A percentile compares a stretch with the other conserved stretches of the same genome.
Conservation (phyloP, 2,329 filamentous ascomycete species). For the Botrytis squamosa region DNA sequence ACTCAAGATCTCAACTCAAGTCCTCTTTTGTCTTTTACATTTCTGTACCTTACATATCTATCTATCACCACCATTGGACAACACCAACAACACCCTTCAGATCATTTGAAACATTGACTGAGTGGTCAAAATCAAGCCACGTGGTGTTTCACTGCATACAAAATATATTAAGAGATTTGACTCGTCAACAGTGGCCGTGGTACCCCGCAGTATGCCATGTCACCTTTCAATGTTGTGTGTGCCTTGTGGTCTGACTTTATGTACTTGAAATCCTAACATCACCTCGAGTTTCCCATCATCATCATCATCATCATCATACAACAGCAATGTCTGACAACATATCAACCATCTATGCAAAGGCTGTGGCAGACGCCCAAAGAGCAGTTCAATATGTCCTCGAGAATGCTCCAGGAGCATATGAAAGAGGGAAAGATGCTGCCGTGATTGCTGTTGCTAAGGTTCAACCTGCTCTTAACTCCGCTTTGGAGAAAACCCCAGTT, state of each 20-base stretch:
- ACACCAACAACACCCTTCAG: background rate
- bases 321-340: background rate
- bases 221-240: background rate
- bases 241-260: background rate
- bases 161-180: background rate
- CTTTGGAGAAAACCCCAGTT: slow-evolving; percentile 4
- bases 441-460: background rate
- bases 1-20: background rate
- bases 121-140: slow-evolving; percentile 5
- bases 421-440: slow-evolving; percentile 10
- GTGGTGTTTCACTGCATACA: background rate
- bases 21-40: background rate
- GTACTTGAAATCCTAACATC: background rate
- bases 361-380: slow-evolving; percentile 13
- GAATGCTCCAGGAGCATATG: slow-evolving; percentile 16
- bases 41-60: background rate
- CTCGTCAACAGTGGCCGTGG: background rate
- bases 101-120: background rate
- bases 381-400: background rate
- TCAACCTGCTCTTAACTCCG: slow-evolving; percentile 5
- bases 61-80: background rate
- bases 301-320: background rate
- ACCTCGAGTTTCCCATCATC: background rate
- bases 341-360: background rate
- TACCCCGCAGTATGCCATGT: slow-evolving; percentile 7